phyloP scores from a whole-genome alignment of 345 rosid genomes.

The Rhodomyrtus tomentosa region DNA sequence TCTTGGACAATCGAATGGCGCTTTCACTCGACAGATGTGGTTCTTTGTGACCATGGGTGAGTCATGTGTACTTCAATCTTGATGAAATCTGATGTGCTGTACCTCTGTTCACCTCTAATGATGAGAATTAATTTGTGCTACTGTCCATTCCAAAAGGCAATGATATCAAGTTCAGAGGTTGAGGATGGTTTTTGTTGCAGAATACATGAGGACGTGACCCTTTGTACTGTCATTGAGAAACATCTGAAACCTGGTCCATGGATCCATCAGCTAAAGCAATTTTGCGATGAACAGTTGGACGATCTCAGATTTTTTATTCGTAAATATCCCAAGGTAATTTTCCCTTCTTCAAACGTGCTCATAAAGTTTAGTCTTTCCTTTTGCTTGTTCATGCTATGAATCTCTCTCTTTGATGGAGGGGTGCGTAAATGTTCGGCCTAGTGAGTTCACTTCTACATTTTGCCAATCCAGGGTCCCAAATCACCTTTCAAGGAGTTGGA shows the following conservation, averaged over 20 bases:
- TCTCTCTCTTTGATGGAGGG: not conserved
- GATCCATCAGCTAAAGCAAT: conserved; percentile 48
- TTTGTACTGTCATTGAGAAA: conserved; percentile 44
- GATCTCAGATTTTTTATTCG: conserved; percentile 61
- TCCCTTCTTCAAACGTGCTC: not conserved
- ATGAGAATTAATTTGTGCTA: not conserved
- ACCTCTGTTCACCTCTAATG: not conserved
- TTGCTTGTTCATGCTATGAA: not conserved
- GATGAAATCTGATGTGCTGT: not conserved
- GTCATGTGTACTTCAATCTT: not conserved
- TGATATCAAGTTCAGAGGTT: not conserved
- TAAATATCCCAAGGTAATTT: conserved; percentile 40
- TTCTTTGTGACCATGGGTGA: conserved; percentile 60
- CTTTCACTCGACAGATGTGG: conserved; percentile 61
- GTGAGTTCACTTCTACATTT: not conserved
- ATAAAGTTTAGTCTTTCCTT: not conserved
- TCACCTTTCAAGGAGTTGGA: conserved; percentile 59
- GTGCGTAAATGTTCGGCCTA: not conserved
- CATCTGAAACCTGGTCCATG: conserved; percentile 80
- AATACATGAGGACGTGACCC: conserved; percentile 47
- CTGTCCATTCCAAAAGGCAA: not conserved
- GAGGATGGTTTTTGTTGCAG: conserved; percentile 22
- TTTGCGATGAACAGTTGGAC: conserved; percentile 46
- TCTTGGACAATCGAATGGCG: conserved; percentile 92
- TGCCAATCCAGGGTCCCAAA: conserved; percentile 42